Base-by-base conservation (phyloP, 352 stramenopile genomes). In the Phytophthora agathidicida region DNA sequence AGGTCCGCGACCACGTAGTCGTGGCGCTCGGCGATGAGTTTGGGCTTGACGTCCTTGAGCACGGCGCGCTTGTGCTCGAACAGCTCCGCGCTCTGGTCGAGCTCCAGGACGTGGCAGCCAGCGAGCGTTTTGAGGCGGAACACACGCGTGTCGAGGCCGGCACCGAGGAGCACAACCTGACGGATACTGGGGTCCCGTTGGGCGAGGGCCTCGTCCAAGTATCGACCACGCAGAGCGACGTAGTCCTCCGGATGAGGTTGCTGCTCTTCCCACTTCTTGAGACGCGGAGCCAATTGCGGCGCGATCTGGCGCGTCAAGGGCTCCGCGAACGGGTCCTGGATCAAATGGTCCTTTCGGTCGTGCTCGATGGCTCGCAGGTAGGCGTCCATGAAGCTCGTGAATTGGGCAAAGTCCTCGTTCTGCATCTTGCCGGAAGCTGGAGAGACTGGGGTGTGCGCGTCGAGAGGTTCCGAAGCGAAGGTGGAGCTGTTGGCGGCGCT, bases 91-190 rank as follows among this genome's bases (percentile, higher is more conserved):
- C 68, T 80, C 16, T 68, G 48, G 36, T 88, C 78, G 10, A 88
- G 47, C 54, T 88, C 78, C 9, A 86, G 47, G 13, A 88, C 78
- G 26, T 71, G 56, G 22, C 72, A 74, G 13, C 64, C 72, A 7
- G 31, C 31, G 14, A 88, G 53, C 1, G 73, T 32, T 11, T 83
- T 39, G 36, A 88, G 59, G 3, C 73, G 68, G 51, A 77, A 86
- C n/a, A 65, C 75, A 11, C 78, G 68, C 13, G 68, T 75, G 43
- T 88, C 78, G 2, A 88, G 61, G 0, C 78, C 78, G 0, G 78
- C 63, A 16, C 65, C 78, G 1, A 88, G 59, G 8, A 88, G 63
- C 9, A 88, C 75, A n/a, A 86, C 44, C 33, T 88, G 78, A 10
- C 73, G 62, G 43, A 86, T 81, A 28, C 27, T 49, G 3, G 50